These are phyloP conservation scores for Aspergillus ibericus DNA, from an alignment of 2,329 filamentous ascomycete species.

Conservation along the genomic window DNA sequence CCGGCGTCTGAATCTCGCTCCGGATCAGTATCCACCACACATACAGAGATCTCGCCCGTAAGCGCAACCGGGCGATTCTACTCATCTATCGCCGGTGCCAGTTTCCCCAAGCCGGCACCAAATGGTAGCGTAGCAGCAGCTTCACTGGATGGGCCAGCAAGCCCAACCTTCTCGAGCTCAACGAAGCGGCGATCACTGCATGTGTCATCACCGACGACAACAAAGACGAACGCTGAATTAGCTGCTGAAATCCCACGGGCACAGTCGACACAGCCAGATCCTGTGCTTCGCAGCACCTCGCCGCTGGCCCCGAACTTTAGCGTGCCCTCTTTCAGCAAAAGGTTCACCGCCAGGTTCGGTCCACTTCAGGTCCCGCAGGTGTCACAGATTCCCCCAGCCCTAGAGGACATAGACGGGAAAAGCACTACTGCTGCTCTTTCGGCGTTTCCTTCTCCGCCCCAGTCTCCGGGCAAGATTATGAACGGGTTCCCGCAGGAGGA, in stretches of 20 bases:
- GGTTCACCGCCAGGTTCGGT: slow-evolving; percentile 29
- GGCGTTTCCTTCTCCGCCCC: slow-evolving; percentile 31
- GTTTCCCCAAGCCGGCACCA: slow-evolving; percentile 19
- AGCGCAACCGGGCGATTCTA: slow-evolving; percentile 17
- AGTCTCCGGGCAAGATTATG: slow-evolving; percentile 32
- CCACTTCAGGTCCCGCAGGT: slow-evolving; percentile 13
- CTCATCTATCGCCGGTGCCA: slow-evolving; percentile 18
- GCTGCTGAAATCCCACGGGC: slow-evolving; percentile 18
- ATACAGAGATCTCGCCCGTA: slow-evolving; percentile 22
- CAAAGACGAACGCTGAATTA: slow-evolving; percentile 16
- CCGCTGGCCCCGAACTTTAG: slow-evolving; percentile 44
- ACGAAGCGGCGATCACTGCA: slow-evolving; percentile 30
- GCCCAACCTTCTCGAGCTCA: slow-evolving; percentile 24
- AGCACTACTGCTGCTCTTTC: slow-evolving; percentile 19
- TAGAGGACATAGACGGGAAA: slow-evolving; percentile 16
- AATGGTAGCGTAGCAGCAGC: slow-evolving; percentile 13
- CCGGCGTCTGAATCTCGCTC: slow-evolving; percentile 27
- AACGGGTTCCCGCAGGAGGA: slow-evolving; percentile 25
- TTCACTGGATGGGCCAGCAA: slow-evolving; percentile 16
- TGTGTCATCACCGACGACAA: slow-evolving; percentile 13
- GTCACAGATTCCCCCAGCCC: slow-evolving; percentile 18
- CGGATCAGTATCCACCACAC: slow-evolving; percentile 29
- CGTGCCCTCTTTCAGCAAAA: slow-evolving; percentile 43
- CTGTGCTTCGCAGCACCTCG: slow-evolving; percentile 30
- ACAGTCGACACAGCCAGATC: slow-evolving; percentile 27